Conservation (phyloP, 2,329 filamentous ascomycete species). For the Venturia aucupariae region DNA sequence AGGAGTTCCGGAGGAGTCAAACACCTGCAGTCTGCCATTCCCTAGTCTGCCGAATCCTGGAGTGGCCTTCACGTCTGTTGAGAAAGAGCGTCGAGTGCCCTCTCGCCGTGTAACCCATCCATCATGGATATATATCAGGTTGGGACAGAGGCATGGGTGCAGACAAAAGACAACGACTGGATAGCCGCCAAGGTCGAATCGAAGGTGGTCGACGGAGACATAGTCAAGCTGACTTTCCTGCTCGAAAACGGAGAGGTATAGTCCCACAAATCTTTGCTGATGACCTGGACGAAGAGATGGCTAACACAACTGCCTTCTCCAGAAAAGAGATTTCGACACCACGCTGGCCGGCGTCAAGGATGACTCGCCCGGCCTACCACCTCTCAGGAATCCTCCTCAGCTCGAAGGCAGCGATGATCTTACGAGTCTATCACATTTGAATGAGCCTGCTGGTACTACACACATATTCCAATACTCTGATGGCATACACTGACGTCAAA, state of each 20-base stretch:
- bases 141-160: conserved; percentile 81
- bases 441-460: conserved; percentile 83
- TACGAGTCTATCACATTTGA: conserved; percentile 93
- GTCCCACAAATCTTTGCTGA: not conserved
- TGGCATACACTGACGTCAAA: conserved; percentile 20
- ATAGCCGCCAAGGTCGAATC: conserved; percentile 88
- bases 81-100: not conserved
- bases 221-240: conserved; percentile 78
- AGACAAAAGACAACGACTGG: conserved; percentile 53
- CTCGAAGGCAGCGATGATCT: conserved; percentile 97
- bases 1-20: not conserved
- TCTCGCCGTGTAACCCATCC: conserved; percentile 11
- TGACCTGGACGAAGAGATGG: conserved; percentile 11
- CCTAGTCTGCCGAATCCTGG: conserved; percentile 1
- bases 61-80: not conserved
- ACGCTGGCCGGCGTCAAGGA: conserved; percentile 66
- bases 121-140: conserved; percentile 91
- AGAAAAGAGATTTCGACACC: conserved; percentile 75
- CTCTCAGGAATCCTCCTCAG: conserved; percentile 96
- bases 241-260: conserved; percentile 86
- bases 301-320: conserved; percentile 16
- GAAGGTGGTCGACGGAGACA: conserved; percentile 75
- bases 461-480: conserved; percentile 13
- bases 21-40: not conserved
- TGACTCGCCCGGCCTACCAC: conserved; percentile 72